Evolutionary conservation across 2,329 filamentous ascomycete species (phyloP).

Genomic region (Nothophoma quercina): DNA sequence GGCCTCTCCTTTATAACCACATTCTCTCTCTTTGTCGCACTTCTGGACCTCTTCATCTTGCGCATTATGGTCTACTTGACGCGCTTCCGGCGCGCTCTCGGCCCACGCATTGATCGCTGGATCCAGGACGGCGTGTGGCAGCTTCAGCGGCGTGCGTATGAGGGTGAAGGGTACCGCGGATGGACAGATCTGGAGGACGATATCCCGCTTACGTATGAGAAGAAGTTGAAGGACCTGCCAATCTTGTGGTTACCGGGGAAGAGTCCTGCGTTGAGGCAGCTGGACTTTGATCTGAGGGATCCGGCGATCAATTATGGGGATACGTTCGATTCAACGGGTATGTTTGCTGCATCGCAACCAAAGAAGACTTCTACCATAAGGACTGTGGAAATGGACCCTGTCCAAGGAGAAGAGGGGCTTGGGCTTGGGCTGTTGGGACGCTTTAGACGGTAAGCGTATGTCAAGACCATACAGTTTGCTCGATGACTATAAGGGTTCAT

Average conservation of each 20-base stretch:
- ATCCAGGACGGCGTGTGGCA: conserved; percentile 38
- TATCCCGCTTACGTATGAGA: conserved; percentile 21
- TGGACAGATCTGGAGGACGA: conserved; percentile 28
- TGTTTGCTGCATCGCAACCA: background rate
- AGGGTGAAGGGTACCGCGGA: conserved; percentile 21
- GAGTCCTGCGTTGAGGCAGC: conserved; percentile 1
- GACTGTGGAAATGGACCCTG: background rate
- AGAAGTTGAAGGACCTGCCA: conserved; percentile 14
- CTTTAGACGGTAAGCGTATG: too few relatives aligned
- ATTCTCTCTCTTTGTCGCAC: conserved; percentile 18
- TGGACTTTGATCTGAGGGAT: background rate
- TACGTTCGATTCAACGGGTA: background rate
- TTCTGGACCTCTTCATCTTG: conserved; percentile 25
- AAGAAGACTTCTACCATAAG: background rate
- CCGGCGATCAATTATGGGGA: conserved; percentile 5
- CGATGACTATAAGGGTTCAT: too few relatives aligned
- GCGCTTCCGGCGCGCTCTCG: conserved; percentile 23
- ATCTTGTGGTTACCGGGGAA: conserved; percentile 12
- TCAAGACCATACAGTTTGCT: too few relatives aligned
- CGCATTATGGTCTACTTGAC: conserved; percentile 27
- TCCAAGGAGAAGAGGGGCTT: background rate
- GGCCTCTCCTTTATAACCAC: conserved; percentile 27
- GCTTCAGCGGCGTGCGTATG: conserved; percentile 35
- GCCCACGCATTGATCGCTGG: conserved; percentile 34
- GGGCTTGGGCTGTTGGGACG: background rate